Base-by-base conservation (phyloP, 192 early-diverging fungal species). In the Gaertneriomyces sp. region DNA sequence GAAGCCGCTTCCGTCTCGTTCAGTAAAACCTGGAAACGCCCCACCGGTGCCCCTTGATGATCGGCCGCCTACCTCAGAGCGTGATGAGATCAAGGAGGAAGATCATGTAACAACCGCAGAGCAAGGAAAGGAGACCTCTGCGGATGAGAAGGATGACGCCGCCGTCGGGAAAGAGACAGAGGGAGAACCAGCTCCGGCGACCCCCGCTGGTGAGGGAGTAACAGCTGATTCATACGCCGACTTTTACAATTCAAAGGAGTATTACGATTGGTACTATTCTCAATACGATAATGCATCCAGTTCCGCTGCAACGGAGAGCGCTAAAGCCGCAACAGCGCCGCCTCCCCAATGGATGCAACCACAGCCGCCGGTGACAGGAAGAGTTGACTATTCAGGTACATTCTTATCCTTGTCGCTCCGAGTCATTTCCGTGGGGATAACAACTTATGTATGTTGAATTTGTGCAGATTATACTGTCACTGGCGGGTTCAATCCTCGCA, bases 231-330 rank as follows among this genome's bases (percentile, higher is more conserved):
- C 51, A 12, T 12, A 33, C 16, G 50, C 63, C 14, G 58, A 71
- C 52, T 75, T 68, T 46, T 71, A 72, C 53, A 33, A 52, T 16
- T 73, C 69, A 50, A 41, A 73, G 20, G 74, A 58, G 16, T 75
- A 75, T 52, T 68, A 68, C 38, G 45, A 75, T 20, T 75, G 74
- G 74, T 75, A 75, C 57, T 68, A 75, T 47, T 69, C 70, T n/a
- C 33, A 62, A 16, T 65, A 65, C 41, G 5, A 20, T 16, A 20
- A 16, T 14, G 38, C 39, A 65, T 11, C 50, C 14, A 9, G 40
- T 39, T 9, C 14, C 8, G 10, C 53, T 0, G 16, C n/a, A 63
- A 19, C 49, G 3, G 17, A n/a, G 41, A 4, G 16, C 59, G 5
- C 56, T 4, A 5, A n/a, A 5, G 56, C n/a, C 17, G 16, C 9